Base-by-base conservation (phyloP, 2,329 filamentous ascomycete genomes). In the Colletotrichum musae region DNA sequence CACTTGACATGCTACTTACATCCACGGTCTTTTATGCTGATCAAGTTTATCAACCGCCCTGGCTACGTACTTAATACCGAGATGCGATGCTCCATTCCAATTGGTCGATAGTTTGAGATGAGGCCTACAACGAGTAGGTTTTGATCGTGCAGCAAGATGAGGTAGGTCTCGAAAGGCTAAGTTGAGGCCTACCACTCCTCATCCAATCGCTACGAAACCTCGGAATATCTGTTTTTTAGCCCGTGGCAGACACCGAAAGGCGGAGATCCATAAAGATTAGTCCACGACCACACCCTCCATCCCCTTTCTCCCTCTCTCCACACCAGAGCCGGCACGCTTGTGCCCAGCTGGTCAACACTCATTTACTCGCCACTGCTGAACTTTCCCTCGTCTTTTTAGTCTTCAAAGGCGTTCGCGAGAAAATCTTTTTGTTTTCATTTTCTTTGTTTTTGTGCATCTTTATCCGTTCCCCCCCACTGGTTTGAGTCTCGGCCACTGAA, bases 321-420 rank as follows among this genome's bases (percentile, higher is more conserved):
- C 57, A 5, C 51, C 69, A 72, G 57, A 63, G 71, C 69, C 71
- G 72, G 71, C 72, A 70, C 70, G 58, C 45, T 10, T 12, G 32
- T 36, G 32, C 32, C 32, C 18, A 18, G 18, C 18, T 10, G 32
- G 7, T 36, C 32, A 3, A 36, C 32, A 36, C 32, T 36, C 32
- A 36, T 36, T 36, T 10, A 36, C 32, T 36, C 32, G 32, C 32
- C 10, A 36, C 9, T 10, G 9, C 32, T 36, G 9, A 36, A 36
- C 32, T 71, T 64, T 41, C 2, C 58, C 18, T 51, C 28, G 57
- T 39, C 16, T 67, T 61, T 61, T 21, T 36, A 36, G 32, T 10
- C 32, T 52, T 54, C 39, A 32, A 43, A 45, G 48, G 54, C 51
- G 43, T 59, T 53, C 43, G 18, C 39, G 32, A 36, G 32, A 36